Evolutionary conservation across 495 filamentous ascomycete species (phyloP), one percentile per base, ranked within the genome.

Genomic region (Penicillium herquei): DNA sequence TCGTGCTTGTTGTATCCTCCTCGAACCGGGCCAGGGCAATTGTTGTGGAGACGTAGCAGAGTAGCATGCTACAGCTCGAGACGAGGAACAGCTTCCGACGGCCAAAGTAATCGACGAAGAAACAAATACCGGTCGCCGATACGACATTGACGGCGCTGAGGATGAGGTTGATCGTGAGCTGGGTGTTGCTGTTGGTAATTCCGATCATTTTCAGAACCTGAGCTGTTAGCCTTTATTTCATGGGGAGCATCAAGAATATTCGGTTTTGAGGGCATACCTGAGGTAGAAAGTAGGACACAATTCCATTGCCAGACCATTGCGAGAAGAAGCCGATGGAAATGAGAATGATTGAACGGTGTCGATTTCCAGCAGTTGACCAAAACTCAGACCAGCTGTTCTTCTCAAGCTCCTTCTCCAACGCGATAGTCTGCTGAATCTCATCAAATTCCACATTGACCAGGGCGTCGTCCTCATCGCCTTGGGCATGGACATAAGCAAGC

Each of bases 361-460:
- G 78, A 72, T 90, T 90, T 55, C 86, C 86, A 63, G 77, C 79
- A 51, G 84, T 87, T 35, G 70, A 70, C 76, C 85, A 77, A 70
- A 89, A 84, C 57, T 87, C 83, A 30, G 58, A 72, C 50, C 66
- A 62, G 32, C 31, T 61, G 46, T 59, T 59, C 41, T 70, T 64
- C 51, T 66, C 61, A 41, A 60, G 57, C 50, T 71, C 54, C 46
- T 71, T 69, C 54, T 71, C 67, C 2, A 65, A 53, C 3, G 47
- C 52, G 26, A 68, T 55, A 4, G 67, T 54, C 33, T 63, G 51
- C 13, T 65, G 54, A 18, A 64, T 67, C 14, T 67, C 57, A 14
- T 70, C 54, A 41, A 64, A 70, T 13, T 70, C 70, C 34, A 49
- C 49, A 40, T 57, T 64, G 2, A 62, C 59, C 7, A 53, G 46